Evolutionary conservation across 2,329 filamentous ascomycete species (phyloP).

Genomic region (Aspergillus novofumigatus): DNA sequence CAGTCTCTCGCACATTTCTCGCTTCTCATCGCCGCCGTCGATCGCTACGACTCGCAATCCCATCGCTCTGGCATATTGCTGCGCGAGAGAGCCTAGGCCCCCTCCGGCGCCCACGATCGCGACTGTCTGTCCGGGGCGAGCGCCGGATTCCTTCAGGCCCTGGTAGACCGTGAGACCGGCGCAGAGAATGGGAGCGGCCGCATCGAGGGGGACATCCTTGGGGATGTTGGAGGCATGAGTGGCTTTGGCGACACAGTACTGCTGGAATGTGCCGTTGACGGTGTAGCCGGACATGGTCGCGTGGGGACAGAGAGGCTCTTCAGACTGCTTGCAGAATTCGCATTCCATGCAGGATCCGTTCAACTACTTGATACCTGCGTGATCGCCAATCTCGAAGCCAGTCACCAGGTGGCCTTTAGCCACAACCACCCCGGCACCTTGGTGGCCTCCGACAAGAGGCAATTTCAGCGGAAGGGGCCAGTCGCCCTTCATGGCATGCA

Average conservation of each 20-base stretch:
- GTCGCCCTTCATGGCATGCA: constrained; percentile 78
- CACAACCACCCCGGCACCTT: constrained; percentile 78
- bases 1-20: constrained; percentile 59
- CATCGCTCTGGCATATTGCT: constrained; percentile 91
- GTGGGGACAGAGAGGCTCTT: constrained; percentile 78
- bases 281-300: constrained; percentile 82
- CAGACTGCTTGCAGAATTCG: constrained; percentile 72
- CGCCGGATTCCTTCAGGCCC: constrained; percentile 79
- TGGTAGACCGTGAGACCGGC: constrained; percentile 88
- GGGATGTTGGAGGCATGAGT: constrained; percentile 79
- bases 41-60: constrained; percentile 76
- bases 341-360: constrained; percentile 82
- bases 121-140: constrained; percentile 68
- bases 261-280: constrained; percentile 88
- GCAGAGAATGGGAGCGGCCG: constrained; percentile 74
- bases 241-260: constrained; percentile 85
- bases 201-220: constrained; percentile 70
- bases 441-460: constrained; percentile 77
- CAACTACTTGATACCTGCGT: constrained; percentile 88
- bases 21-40: constrained; percentile 79
- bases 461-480: constrained; percentile 82
- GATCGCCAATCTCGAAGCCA: constrained; percentile 76
- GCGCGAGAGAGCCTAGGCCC: constrained; percentile 72
- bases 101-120: constrained; percentile 85
- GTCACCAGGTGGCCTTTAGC: constrained; percentile 70